phyloP scores from a whole-genome alignment of 345 rosid species.

The Trapa bicornis region DNA sequence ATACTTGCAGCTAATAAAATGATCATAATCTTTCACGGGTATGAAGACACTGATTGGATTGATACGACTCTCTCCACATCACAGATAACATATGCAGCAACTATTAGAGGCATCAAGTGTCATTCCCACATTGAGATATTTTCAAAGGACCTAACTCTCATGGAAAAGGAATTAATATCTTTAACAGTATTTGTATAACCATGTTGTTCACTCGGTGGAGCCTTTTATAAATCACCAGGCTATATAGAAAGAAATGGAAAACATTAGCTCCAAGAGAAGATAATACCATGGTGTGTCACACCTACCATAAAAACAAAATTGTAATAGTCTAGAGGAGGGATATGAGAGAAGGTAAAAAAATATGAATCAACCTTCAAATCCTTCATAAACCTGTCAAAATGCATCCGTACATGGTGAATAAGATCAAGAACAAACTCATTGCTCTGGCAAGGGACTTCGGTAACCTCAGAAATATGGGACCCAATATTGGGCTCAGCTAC shows the following conservation, averaged over 20 bases:
- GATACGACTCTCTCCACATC: background rate
- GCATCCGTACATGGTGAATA: constrained; percentile 73
- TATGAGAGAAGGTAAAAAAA: background rate
- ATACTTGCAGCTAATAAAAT: background rate
- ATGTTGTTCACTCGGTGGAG: constrained; percentile 83
- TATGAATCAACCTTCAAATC: constrained; percentile 60
- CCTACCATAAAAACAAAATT: background rate
- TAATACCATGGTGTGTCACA: background rate
- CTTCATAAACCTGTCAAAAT: constrained; percentile 74
- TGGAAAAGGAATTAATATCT: constrained; percentile 73
- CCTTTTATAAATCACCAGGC: constrained; percentile 86
- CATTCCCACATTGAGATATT: background rate
- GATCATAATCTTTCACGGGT: too few species aligned
- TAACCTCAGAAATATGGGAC: constrained; percentile 61
- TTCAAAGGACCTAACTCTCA: constrained; percentile 78
- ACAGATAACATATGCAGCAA: background rate
- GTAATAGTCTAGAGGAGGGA: background rate
- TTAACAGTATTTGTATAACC: constrained; percentile 93
- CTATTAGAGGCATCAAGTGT: background rate
- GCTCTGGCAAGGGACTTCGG: constrained; percentile 76
- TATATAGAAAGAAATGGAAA: constrained; percentile 12
- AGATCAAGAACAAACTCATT: constrained; percentile 79
- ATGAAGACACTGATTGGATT: background rate
- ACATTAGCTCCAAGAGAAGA: background rate
- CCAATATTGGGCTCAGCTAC: constrained; percentile 82